phyloP scores from a whole-genome alignment of 2,329 filamentous ascomycete genomes.

The Keithomyces neogunnii region DNA sequence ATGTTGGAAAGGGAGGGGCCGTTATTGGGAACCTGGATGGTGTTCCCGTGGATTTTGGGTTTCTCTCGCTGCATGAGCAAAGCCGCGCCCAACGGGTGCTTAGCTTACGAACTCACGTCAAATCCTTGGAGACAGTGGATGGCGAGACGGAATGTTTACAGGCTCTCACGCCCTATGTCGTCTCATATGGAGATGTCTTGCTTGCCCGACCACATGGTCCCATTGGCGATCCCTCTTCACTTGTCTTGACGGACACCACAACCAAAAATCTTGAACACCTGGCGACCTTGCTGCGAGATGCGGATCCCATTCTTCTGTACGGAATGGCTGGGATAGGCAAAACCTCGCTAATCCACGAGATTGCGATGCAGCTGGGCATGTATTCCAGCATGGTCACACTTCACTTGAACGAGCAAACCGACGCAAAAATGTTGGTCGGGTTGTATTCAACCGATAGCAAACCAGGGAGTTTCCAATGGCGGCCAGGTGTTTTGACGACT shows the following conservation, averaged over 20 bases:
- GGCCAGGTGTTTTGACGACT: conserved; percentile 84
- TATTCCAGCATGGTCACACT: conserved; percentile 81
- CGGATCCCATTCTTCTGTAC: conserved; percentile 69
- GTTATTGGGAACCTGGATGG: conserved; percentile 70
- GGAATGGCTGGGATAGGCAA: conserved; percentile 85
- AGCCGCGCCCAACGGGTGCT: conserved; percentile 39
- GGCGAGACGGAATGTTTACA: conserved; percentile 19
- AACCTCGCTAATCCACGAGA: conserved; percentile 74
- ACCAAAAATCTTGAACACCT: conserved; percentile 62
- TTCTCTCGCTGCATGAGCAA: conserved; percentile 54
- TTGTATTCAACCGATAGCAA: conserved; percentile 85
- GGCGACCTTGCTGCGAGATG: conserved; percentile 55
- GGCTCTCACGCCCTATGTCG: conserved; percentile 50
- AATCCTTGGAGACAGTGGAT: conserved; percentile 11
- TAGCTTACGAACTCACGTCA: conserved; percentile 30
- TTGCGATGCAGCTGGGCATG: conserved; percentile 72
- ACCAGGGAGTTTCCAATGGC: conserved; percentile 87
- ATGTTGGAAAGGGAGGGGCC: conserved; percentile 52
- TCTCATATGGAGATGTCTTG: conserved; percentile 57
- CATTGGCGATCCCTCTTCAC: conserved; percentile 35
- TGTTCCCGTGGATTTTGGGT: conserved; percentile 66
- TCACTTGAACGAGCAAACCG: conserved; percentile 95
- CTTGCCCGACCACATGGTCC: conserved; percentile 54
- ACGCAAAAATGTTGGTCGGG: conserved; percentile 91
- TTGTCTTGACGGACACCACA: conserved; percentile 68